Evolutionary conservation across 257 asterid genomes (phyloP), one percentile per base, ranked within the genome.

Genomic region (Salvia splendens): DNA sequence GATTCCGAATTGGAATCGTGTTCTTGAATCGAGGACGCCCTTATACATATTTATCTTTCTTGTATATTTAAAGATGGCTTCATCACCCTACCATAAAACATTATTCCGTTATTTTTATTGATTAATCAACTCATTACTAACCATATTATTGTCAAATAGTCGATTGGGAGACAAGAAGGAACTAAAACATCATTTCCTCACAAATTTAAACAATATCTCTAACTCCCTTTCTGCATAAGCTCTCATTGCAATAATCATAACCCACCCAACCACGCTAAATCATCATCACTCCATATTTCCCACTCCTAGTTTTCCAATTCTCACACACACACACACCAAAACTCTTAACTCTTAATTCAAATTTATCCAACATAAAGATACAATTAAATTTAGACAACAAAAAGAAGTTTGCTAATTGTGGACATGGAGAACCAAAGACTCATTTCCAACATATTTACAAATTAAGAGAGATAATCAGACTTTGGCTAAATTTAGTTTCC

Each of bases 381-480:
- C 30, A 24, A 24, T 24, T 24, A 24, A 24, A 24, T 24, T 24
- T 24, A 24, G 30, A 24, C 30, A 24, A 24, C n/a, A 24, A 24
- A 24, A 2, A 3, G 30, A 24, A 24, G 3, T 24, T 24, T 24
- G 30, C 30, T 24, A 24, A 24, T 24, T 24, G 30, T 24, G 1
- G 30, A 24, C 30, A 24, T 24, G 47, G 78, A 70, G 38, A 33
- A 41, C 53, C 43, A 67, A 75, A 32, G 71, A 69, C 50, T 53
- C 63, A 70, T 72, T 50, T 51, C 55, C 58, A 52, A 33, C 51
- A 17, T 85, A 85, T 80, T 33, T 85, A 85, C 88, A 85, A 73
- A 68, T 82, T 75, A 74, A 47, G 69, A 67, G 20, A 69, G 70
- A 17, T 40, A 32, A 17, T 9, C 43, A 51, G 81, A 62, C 61